phyloP scores from a whole-genome alignment of 495 filamentous ascomycete species.

The Neurospora tetrasperma region DNA sequence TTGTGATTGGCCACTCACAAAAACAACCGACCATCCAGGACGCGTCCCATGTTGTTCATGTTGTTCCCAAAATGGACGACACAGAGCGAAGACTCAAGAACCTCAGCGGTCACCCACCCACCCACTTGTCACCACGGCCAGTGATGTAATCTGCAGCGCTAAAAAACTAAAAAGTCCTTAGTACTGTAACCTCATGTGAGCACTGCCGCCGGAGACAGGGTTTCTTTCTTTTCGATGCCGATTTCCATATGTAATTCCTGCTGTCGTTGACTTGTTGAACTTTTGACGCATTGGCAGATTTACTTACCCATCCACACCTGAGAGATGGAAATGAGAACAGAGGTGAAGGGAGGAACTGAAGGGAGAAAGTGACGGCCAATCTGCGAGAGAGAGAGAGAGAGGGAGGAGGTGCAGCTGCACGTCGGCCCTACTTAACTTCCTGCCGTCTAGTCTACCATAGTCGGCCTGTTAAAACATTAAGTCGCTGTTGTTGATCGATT shows the following conservation, averaged over 20 bases:
- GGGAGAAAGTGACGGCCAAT: not conserved
- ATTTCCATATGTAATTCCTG: not conserved
- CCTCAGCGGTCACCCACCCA: not conserved
- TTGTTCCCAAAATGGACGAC: not conserved
- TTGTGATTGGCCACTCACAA: not conserved
- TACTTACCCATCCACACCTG: not conserved
- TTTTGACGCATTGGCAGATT: too few relatives aligned
- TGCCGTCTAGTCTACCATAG: not conserved
- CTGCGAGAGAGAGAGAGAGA: not conserved
- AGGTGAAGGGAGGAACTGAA: not conserved
- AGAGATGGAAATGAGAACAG: not conserved
- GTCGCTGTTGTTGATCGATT: not conserved
- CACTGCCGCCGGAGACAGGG: not conserved
- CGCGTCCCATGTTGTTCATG: not conserved
- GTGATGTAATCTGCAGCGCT: not conserved
- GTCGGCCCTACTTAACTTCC: not conserved
- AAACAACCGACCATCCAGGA: not conserved
- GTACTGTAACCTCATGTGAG: not conserved
- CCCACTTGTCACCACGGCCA: not conserved
- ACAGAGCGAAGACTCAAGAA: not conserved
- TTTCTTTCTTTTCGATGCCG: not conserved
- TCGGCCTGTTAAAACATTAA: not conserved
- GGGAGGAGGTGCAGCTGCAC: not conserved
- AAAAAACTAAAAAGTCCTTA: not conserved
- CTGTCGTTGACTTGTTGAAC: not conserved